Percentiles rank a stretch among this genome's conserved stretches.
These are phyloP conservation scores for Hygrophorus pudorinus DNA, from an alignment of 768 basidiomycete genomes.

Conservation along the genomic window DNA sequence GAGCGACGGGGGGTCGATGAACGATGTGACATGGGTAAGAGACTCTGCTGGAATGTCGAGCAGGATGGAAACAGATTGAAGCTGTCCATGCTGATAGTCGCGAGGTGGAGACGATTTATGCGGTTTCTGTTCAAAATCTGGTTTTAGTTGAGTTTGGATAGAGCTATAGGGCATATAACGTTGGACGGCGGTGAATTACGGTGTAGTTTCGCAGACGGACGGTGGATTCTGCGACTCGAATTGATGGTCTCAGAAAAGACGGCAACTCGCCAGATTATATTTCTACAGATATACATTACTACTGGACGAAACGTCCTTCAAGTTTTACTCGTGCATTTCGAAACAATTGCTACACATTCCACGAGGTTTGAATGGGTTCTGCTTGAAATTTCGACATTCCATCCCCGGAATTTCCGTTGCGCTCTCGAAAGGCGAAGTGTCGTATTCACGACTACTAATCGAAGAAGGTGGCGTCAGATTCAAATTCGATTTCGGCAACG, in stretches of 20 bases:
- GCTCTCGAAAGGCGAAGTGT: slow-evolving; percentile 60
- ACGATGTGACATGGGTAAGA: slow-evolving; percentile 67
- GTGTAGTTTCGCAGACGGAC: not conserved
- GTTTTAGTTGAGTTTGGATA: slow-evolving; percentile 26
- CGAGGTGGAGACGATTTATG: slow-evolving; percentile 18
- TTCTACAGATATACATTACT: no score
- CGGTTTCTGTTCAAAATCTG: slow-evolving; percentile 20
- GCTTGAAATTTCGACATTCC: slow-evolving; percentile 47
- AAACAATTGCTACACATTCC: slow-evolving; percentile 63
- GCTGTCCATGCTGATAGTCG: slow-evolving; percentile 41
- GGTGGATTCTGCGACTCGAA: no score
- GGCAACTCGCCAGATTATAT: no score
- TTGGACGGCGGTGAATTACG: slow-evolving; percentile 9
- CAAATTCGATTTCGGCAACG: slow-evolving; percentile 7
- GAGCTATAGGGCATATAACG: slow-evolving; percentile 65
- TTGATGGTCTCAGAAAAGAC: no score
- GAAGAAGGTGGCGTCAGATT: slow-evolving; percentile 24
- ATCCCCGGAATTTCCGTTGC: slow-evolving; percentile 32
- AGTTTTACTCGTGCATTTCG: slow-evolving; percentile 32
- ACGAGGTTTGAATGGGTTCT: slow-evolving; percentile 56
- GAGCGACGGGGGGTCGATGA: slow-evolving; percentile 57
- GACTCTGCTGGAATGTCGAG: slow-evolving; percentile 58
- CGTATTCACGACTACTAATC: slow-evolving; percentile 25
- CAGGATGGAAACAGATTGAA: slow-evolving; percentile 22
- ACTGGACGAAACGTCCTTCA: no score